A percentile compares a stretch with the other conserved stretches of the same genome.
phyloP scores from a whole-genome alignment of 345 rosid genomes.

The Laguncularia racemosa region DNA sequence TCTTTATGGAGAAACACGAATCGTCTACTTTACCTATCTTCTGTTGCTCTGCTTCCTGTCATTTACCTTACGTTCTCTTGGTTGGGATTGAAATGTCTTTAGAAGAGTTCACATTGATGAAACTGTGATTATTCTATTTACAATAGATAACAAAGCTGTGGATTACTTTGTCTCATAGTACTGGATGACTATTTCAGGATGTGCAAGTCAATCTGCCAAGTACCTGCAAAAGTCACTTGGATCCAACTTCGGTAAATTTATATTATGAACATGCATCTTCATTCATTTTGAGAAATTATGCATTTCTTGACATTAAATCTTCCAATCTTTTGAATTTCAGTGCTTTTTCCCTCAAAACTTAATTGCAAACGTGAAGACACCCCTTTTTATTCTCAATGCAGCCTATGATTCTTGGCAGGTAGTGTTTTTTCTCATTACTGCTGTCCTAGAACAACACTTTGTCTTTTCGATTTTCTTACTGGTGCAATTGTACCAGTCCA shows the following conservation, averaged over 20 bases:
- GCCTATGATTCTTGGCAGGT: conserved; percentile 94
- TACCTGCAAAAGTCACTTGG: conserved; percentile 58
- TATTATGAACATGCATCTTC: conserved; percentile 6
- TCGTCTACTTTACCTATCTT: too few relatives aligned
- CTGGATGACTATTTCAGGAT: conserved; percentile 29
- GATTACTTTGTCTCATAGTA: not conserved
- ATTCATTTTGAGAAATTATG: not conserved
- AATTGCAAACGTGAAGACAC: conserved; percentile 56
- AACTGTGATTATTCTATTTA: too few relatives aligned
- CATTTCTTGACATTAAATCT: conserved; percentile 2
- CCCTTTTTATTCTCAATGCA: conserved; percentile 71
- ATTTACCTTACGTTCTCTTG: not conserved
- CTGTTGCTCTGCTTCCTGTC: too few relatives aligned
- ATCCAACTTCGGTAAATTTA: conserved; percentile 71
- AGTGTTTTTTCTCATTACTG: conserved; percentile 2
- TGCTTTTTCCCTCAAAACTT: conserved; percentile 90
- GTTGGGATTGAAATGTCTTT: not conserved
- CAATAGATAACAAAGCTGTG: too few relatives aligned
- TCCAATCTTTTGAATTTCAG: conserved; percentile 20
- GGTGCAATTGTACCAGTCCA: not conserved
- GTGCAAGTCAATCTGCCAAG: conserved; percentile 59
- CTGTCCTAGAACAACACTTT: not conserved
- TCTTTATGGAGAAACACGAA: too few relatives aligned
- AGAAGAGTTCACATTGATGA: not conserved
- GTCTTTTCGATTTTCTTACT: too few relatives aligned